Evolutionary conservation across 352 stramenopile species (phyloP), one percentile per base, ranked within the genome.

Genomic region (Phytophthora capsici): DNA sequence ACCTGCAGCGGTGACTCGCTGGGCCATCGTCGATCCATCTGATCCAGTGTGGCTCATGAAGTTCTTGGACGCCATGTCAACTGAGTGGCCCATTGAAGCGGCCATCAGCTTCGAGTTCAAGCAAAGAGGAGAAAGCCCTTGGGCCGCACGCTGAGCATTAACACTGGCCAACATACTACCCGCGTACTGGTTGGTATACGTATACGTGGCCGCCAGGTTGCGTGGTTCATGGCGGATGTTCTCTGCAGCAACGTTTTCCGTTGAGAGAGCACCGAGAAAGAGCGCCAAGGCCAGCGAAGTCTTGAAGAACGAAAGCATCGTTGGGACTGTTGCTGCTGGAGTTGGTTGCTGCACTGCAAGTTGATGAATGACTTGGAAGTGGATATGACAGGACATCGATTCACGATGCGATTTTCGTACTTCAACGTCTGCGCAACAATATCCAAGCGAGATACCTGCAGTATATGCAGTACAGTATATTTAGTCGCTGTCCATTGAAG

Each of bases 21-120:
- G 13, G 1, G 26, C n/a, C 65, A 80, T 78, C 4, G 67, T 76
- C 14, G 73, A 80, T 4, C 75, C 76, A 37, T 71, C 65, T 0
- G 71, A 73, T 8, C 78, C 78, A 0, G 58, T 77, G 68, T 88
- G 78, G 30, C 52, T 66, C 69, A 85, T 79, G 25, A 63, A 83
- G 55, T 79, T 73, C 23, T 81, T 69, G 0, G 26, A 26, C 2
- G 77, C 77, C 65, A 78, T 74, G 47, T 86, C 77, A 3, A 61
- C 40, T 9, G 71, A 72, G 20, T 60, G 63, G 10, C 54, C 26
- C 44, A 50, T 48, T 10, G 69, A 51, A 6, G 69, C 60, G 12
- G 49, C 30, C 40, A 57, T 50, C 4, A 70, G 41, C 30, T 77
- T 82, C n/a, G 19, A 46, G 60, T 80, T 85, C 17, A 59, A 53